Base-by-base conservation (phyloP, 192 early-diverging fungal species). In the Thoreauomyces humboldtii region DNA sequence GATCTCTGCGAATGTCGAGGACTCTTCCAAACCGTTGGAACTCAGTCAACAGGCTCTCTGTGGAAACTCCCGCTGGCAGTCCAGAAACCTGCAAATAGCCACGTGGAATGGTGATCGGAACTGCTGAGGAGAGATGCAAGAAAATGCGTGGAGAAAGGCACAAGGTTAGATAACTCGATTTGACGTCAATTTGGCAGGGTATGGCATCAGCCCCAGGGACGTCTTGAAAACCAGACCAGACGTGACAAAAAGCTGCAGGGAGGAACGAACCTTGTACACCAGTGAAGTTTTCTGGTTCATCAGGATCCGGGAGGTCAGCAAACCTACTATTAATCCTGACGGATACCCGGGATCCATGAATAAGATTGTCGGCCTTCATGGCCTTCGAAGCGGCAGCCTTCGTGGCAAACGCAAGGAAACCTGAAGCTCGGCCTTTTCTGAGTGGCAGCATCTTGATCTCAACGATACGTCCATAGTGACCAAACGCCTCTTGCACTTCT, bases 241-340 rank as follows among this genome's bases (percentile, higher is more conserved):
- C n/a, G n/a, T n/a, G n/a, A n/a, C n/a, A n/a, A n/a, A n/a, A n/a
- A n/a, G n/a, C n/a, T n/a, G n/a, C n/a, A n/a, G n/a, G n/a, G 11
- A 22, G 17, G 28, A 28, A 63, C 61, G 52, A 52, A 63, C 61
- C 61, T 63, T 28, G 61, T 33, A 15, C 12, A 35, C 15, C 34
- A n/a, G n/a, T n/a, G n/a, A n/a, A n/a, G n/a, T n/a, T n/a, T 17
- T 68, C 66, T 21, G 28, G 57, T 46, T 68, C 66, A 37, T 68
- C 66, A 24, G 66, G 66, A 9, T 68, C 66, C 29, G 48, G 42
- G 24, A 50, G 24, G 34, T 52, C 55, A 14, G 51, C 28, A 44
- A 51, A 68, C 47, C 66, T 45, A 11, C 31, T 33, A 48, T 68
- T 68, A 31, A 52, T 35, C 15, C 66, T 41, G 21, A 43, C 28